Conservation (phyloP, 345 rosid genomes). For the Firmiana major region DNA sequence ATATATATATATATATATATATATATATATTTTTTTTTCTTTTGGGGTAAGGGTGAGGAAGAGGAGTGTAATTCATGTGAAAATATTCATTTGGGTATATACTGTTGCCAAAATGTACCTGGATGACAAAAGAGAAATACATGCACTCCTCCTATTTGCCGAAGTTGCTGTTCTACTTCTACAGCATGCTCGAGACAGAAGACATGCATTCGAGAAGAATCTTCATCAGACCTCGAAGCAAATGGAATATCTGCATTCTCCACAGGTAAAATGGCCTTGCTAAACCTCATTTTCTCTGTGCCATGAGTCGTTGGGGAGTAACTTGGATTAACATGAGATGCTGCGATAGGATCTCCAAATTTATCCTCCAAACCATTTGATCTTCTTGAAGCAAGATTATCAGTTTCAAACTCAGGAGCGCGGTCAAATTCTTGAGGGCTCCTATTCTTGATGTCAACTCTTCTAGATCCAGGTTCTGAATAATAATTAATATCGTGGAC, state of each 20-base stretch:
- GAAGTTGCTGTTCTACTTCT: slow-evolving; percentile 81
- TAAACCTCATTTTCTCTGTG: slow-evolving; percentile 31
- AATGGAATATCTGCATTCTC: slow-evolving; percentile 32
- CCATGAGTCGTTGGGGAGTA: slow-evolving; percentile 27
- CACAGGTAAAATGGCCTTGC: slow-evolving; percentile 22
- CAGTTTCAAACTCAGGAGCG: slow-evolving; percentile 29
- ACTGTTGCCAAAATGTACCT: slow-evolving; percentile 36
- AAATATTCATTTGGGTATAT: not conserved
- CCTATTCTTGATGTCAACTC: slow-evolving; percentile 20
- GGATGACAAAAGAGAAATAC: slow-evolving; percentile 87
- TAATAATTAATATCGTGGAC: slow-evolving; percentile 24
- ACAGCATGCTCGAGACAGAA: slow-evolving; percentile 98
- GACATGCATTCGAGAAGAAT: slow-evolving; percentile 77
- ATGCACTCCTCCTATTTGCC: slow-evolving; percentile 72
- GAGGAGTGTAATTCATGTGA: not conserved
- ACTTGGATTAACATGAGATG: slow-evolving; percentile 27
- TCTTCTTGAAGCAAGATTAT: slow-evolving; percentile 28
- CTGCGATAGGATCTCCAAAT: slow-evolving; percentile 18
- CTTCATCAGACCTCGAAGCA: slow-evolving; percentile 56
- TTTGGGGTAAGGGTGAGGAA: not conserved
- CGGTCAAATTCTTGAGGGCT: slow-evolving; percentile 25
- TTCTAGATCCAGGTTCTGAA: slow-evolving; percentile 29
- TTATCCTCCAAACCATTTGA: slow-evolving; percentile 28
- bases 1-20: too few relatives aligned
- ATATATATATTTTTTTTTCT: too few relatives aligned